Evolutionary conservation across 1,284 basidiomycete genomes (phyloP).

Genomic region (Paramarasmius palmivorus): DNA sequence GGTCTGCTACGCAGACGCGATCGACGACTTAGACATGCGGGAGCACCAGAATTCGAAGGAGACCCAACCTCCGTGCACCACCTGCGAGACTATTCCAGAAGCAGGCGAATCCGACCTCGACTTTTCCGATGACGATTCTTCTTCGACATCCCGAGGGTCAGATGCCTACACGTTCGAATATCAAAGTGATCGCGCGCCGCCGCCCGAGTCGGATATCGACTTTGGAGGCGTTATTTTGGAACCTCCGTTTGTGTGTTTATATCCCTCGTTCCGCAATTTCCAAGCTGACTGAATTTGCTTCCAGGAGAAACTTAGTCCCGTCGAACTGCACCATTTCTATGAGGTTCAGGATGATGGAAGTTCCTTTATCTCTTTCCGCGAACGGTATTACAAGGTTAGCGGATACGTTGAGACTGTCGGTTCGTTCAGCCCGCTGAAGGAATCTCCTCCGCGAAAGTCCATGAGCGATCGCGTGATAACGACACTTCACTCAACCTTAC

Average conservation of each 20-base stretch:
- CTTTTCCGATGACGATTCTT: not conserved
- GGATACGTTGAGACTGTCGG: not conserved
- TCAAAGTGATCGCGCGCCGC: not conserved
- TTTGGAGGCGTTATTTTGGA: not conserved
- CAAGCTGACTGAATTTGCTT: not conserved
- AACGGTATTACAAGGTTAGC: not conserved
- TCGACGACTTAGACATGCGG: no score
- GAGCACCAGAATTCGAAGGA: no score
- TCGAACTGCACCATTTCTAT: not conserved
- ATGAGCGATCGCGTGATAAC: not conserved
- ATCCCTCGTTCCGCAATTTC: not conserved
- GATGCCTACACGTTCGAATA: slow-evolving; percentile 3
- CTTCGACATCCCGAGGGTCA: not conserved
- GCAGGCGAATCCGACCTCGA: not conserved
- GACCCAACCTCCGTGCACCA: not conserved
- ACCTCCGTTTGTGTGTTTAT: not conserved
- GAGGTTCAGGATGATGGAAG: not conserved
- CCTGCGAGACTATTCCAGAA: not conserved
- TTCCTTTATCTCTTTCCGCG: slow-evolving; percentile 1
- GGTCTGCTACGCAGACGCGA: slow-evolving; percentile 32
- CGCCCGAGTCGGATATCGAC: not conserved
- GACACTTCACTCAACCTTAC: not conserved
- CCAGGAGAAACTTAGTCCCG: not conserved
- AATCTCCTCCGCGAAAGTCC: not conserved
- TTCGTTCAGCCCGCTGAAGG: not conserved